Conservation (phyloP, 2,329 filamentous ascomycete genomes). For the Cercospora berteroae region DNA sequence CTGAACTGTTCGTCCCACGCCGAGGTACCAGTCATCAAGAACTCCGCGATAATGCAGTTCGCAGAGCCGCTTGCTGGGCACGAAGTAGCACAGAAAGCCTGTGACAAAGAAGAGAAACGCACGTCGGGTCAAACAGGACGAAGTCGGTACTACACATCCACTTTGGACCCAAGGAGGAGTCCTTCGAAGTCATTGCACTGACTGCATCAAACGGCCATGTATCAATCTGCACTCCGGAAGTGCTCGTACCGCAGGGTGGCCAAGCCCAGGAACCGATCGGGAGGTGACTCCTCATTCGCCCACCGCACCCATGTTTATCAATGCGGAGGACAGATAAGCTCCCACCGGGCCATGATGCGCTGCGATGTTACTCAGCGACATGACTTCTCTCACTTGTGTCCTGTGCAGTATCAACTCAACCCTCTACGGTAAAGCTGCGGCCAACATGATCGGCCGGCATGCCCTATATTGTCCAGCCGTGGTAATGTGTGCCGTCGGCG, state of each 20-base stretch:
- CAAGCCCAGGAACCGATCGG: not conserved
- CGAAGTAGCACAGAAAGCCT: not conserved
- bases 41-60: not conserved
- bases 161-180: not conserved
- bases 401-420: not conserved
- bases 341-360: not conserved
- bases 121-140: not conserved
- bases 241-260: not conserved
- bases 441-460: slow-evolving; percentile 2
- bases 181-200: not conserved
- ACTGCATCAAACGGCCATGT: not conserved
- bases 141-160: not conserved
- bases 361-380: slow-evolving; percentile 1
- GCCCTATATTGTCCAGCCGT: not conserved
- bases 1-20: not conserved
- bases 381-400: not conserved
- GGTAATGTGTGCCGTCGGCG: not conserved
- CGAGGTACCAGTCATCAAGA: not conserved
- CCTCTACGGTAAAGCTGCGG: not conserved
- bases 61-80: not conserved
- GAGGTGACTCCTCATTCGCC: not conserved
- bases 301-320: not conserved
- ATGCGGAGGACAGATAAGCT: not conserved
- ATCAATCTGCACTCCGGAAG: not conserved
- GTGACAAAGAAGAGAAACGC: not conserved